A percentile compares a stretch with the other conserved stretches of the same genome.
phyloP scores from a whole-genome alignment of 2,329 filamentous ascomycete genomes.

The Thermothelomyces thermophilus region DNA sequence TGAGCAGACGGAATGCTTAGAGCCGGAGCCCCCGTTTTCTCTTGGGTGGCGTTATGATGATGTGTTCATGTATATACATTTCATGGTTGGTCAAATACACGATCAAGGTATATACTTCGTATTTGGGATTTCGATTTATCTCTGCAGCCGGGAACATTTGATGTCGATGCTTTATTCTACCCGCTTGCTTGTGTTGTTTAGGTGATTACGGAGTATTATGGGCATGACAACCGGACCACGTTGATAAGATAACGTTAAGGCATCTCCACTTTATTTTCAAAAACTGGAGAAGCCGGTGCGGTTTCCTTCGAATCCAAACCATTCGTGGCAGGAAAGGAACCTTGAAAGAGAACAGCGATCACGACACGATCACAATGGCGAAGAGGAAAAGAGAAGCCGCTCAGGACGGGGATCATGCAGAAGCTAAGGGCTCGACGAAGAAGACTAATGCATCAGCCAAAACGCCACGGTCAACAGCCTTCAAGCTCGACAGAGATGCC shows the following conservation, averaged over 20 bases:
- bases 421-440: slow-evolving; percentile 16
- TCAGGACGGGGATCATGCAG: slow-evolving; percentile 13
- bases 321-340: background rate
- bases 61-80: slow-evolving; percentile 16
- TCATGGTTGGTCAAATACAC: slow-evolving; percentile 8
- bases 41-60: slow-evolving; percentile 5
- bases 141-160: too few relatives aligned
- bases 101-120: slow-evolving; percentile 12
- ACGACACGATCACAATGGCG: slow-evolving; percentile 22
- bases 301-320: background rate
- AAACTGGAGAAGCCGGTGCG: background rate
- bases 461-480: slow-evolving; percentile 8
- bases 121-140: too few relatives aligned
- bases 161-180: too few relatives aligned
- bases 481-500: slow-evolving; percentile 23
- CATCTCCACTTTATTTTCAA: slow-evolving; percentile 16
- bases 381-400: slow-evolving; percentile 29
- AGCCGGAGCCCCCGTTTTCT: background rate
- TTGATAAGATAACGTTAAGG: slow-evolving; percentile 21
- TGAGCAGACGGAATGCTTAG: background rate
- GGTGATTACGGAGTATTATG: too few relatives aligned
- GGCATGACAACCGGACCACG: too few relatives aligned
- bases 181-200: too few relatives aligned
- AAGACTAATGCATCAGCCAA: slow-evolving; percentile 18
- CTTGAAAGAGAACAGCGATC: background rate